A percentile compares a stretch with the other conserved stretches of the same genome.
phyloP scores from a whole-genome alignment of 306 rosid species.

The Corylus heterophylla region DNA sequence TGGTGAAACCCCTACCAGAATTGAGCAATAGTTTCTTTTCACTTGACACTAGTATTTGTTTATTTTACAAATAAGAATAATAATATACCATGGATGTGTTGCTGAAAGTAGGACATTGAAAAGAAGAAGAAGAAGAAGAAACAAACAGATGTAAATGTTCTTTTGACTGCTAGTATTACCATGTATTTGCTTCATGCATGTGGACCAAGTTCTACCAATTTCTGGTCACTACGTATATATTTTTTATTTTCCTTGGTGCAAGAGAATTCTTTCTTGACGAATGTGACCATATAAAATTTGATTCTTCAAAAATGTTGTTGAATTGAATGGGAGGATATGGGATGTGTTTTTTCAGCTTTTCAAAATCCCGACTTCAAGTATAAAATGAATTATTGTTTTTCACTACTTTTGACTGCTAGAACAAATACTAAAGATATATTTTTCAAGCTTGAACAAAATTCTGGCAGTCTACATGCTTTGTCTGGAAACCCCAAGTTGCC shows the following conservation, averaged over 20 bases:
- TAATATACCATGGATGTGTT: not conserved
- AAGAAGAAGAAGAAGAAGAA: not conserved
- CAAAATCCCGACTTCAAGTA: not conserved
- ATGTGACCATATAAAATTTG: not conserved
- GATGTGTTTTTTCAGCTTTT: not conserved
- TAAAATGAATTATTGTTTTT: not conserved
- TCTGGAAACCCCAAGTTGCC: not conserved
- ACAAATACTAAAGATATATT: not conserved
- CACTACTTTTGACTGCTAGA: slow-evolving; percentile 1
- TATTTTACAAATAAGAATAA: not conserved
- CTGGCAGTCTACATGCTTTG: not conserved
- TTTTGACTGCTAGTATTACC: not conserved
- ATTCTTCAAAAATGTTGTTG: not conserved
- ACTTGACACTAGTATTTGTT: not conserved
- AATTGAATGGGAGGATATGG: not conserved
- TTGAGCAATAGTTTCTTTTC: not conserved
- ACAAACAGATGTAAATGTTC: not conserved
- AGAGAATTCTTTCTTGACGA: not conserved
- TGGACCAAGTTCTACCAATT: not conserved
- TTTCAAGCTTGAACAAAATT: not conserved
- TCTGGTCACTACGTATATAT: not conserved
- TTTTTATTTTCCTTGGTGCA: not conserved
- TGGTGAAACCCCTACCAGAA: not conserved
- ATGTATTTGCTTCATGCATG: not conserved
- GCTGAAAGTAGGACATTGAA: not conserved